phyloP scores from a whole-genome alignment of 2,329 filamentous ascomycete genomes.

The Exophiala sp. region DNA sequence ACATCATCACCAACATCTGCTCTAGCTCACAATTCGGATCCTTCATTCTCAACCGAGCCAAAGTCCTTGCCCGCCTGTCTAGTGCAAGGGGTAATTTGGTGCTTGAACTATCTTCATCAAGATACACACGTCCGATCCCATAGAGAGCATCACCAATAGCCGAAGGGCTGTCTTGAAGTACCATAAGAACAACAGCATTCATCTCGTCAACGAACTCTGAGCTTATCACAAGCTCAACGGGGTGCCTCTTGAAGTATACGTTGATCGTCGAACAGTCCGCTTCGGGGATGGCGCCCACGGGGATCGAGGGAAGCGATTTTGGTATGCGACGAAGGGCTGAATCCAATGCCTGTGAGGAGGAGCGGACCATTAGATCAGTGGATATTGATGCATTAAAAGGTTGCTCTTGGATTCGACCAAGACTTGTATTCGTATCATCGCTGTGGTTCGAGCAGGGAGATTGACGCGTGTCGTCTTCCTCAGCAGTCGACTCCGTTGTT shows the following conservation, averaged over 20 bases:
- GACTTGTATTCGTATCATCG: not conserved
- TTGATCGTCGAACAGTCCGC: conserved; percentile 32
- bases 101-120: conserved; percentile 17
- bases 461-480: not conserved
- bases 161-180: conserved; percentile 32
- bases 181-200: conserved; percentile 32
- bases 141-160: conserved; percentile 32
- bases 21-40: conserved; percentile 29
- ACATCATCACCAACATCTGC: conserved; percentile 30
- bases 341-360: not conserved
- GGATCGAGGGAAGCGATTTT: conserved; percentile 19
- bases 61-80: conserved; percentile 31
- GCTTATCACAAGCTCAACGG: conserved; percentile 32
- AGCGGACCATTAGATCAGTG: not conserved
- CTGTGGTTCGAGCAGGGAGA: not conserved
- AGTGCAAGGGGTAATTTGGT: conserved; percentile 27
- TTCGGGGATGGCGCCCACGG: conserved; percentile 28
- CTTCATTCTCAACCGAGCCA: conserved; percentile 30
- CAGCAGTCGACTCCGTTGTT: not conserved
- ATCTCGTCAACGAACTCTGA: conserved; percentile 34
- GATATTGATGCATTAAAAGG: not conserved
- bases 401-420: not conserved
- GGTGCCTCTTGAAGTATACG: conserved; percentile 33
- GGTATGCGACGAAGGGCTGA: not conserved
- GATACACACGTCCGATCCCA: conserved; percentile 33